Evolutionary conservation across 306 rosid genomes (phyloP).

Genomic region (Luffa acutangula): DNA sequence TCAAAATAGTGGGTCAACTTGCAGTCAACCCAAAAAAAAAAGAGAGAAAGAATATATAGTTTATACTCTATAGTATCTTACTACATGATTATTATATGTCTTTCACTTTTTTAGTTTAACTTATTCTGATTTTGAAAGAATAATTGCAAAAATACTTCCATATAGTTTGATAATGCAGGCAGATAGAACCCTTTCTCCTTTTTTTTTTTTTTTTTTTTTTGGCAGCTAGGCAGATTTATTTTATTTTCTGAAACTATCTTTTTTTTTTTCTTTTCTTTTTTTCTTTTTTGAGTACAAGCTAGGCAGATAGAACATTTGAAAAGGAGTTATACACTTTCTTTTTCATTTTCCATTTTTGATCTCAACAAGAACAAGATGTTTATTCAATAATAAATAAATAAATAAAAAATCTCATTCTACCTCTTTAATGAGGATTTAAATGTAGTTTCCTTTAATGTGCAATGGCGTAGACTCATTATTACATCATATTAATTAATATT

Average conservation of each 20-base stretch:
- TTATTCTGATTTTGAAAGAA: background rate
- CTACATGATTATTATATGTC: background rate
- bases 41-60: too few species aligned
- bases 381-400: background rate
- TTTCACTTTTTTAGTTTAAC: background rate
- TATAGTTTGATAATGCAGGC: background rate
- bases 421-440: background rate
- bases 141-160: background rate
- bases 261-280: too few species aligned
- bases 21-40: too few species aligned
- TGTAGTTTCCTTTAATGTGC: background rate
- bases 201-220: background rate
- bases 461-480: background rate
- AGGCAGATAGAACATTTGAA: background rate
- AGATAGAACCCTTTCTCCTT: too few species aligned
- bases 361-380: background rate
- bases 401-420: background rate
- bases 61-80: too few species aligned
- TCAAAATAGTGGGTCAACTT: too few species aligned
- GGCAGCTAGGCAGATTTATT: too few species aligned
- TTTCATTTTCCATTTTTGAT: background rate
- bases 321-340: background rate
- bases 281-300: background rate
- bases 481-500: background rate
- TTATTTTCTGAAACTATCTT: too few species aligned